phyloP scores from a whole-genome alignment of 2,329 filamentous ascomycete species.

The Colletotrichum higginsianum region DNA sequence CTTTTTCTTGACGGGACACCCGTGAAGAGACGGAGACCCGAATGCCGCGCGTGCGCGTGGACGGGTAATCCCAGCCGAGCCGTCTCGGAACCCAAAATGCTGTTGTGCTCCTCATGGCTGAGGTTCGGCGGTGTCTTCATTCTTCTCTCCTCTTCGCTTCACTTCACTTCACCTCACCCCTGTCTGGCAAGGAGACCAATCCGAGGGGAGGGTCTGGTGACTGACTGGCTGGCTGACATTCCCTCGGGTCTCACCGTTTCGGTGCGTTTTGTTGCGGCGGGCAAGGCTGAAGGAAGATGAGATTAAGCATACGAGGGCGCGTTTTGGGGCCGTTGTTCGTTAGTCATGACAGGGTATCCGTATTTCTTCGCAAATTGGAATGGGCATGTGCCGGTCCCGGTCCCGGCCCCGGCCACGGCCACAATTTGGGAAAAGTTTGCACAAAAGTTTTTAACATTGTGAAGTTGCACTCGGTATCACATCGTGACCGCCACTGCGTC shows the following conservation, averaged over 20 bases:
- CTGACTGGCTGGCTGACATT: too few relatives aligned
- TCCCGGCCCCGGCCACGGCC: too few relatives aligned
- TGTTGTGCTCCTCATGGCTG: too few relatives aligned
- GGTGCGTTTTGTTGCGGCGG: not conserved
- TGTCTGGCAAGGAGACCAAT: not conserved
- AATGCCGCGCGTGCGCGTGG: too few relatives aligned
- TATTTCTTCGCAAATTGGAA: not conserved
- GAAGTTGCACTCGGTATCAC: not conserved
- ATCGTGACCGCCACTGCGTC: constrained; percentile 12
- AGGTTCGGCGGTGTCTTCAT: too few relatives aligned
- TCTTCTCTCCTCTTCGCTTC: too few relatives aligned
- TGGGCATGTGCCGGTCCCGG: not conserved
- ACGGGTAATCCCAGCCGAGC: too few relatives aligned
- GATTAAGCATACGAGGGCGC: constrained; percentile 7
- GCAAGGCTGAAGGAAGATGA: constrained; percentile 14
- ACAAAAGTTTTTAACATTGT: not conserved
- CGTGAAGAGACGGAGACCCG: too few relatives aligned
- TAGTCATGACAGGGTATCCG: not conserved
- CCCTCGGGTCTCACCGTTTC: not conserved
- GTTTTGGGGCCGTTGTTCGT: not conserved
- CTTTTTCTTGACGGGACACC: too few relatives aligned
- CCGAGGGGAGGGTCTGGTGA: not conserved
- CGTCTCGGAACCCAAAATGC: too few relatives aligned
- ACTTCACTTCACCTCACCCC: too few relatives aligned
- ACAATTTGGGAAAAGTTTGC: not conserved